Evolutionary conservation across 345 rosid genomes (phyloP).

Genomic region (Populus pruinosa): DNA sequence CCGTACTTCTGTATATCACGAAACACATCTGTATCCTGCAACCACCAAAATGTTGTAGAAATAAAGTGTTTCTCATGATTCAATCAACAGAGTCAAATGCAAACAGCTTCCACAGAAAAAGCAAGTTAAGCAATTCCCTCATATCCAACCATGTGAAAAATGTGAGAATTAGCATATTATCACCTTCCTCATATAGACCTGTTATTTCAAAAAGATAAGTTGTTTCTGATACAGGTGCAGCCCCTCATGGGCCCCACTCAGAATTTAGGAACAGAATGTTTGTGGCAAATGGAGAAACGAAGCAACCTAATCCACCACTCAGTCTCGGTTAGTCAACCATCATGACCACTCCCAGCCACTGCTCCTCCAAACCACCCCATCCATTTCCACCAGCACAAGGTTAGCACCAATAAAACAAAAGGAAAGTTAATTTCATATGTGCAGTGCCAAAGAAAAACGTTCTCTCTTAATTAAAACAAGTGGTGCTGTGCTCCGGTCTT

Average conservation of each 20-base stretch:
- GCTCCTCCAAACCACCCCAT: background rate
- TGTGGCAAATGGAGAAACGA: background rate
- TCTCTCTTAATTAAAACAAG: no score
- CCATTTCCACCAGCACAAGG: background rate
- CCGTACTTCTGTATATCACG: constrained; percentile 34
- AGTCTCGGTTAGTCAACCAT: background rate
- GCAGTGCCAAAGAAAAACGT: background rate
- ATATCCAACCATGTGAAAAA: background rate
- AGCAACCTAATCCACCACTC: background rate
- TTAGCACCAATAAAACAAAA: background rate
- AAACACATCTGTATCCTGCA: constrained; percentile 55
- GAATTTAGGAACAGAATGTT: background rate
- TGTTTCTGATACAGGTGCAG: background rate
- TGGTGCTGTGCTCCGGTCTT: background rate
- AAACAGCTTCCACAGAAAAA: background rate
- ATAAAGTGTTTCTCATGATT: background rate
- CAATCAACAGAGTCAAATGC: background rate
- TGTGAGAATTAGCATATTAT: background rate
- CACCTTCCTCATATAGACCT: background rate
- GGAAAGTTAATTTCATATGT: background rate
- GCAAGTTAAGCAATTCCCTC: background rate
- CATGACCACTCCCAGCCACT: background rate
- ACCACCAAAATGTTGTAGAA: constrained; percentile 16
- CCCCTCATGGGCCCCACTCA: background rate
- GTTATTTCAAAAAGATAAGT: background rate